Base-by-base conservation (phyloP, 2,329 filamentous ascomycete species). In the Colletotrichum limetticola region DNA sequence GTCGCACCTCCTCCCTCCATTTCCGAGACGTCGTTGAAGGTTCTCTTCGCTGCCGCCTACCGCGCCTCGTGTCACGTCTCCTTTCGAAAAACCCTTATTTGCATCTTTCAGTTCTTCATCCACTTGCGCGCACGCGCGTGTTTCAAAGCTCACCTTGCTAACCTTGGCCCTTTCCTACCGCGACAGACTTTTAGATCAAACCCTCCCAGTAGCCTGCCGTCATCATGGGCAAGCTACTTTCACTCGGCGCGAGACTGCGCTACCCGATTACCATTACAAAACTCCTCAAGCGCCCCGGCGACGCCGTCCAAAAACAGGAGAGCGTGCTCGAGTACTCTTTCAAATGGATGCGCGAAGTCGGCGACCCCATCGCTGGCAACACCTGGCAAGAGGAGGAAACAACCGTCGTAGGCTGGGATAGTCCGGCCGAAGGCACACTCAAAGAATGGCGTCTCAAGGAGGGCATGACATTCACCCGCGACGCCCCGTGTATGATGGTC, bases 221-320 rank as follows among this genome's bases (percentile, higher is more conserved):
- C 76, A 82, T 71, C 74, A 85, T 87, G 85, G 83, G 82, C 66
- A 87, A 87, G 77, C 81, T 80, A 74, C 81, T 92, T 70, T 85
- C 83, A 68, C 80, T 91, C 70, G 90, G 90, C 79, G 83, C 87
- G 77, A 87, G 90, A 83, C 90, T 98, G 77, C 93, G 93, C 83
- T 99, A 98, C 84, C 97, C 97, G 78, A 95, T 98, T 83, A 97
- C 93, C 77, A 92, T 99, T 83, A 95, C 92, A 78, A 93, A 94
- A 82, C 88, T 98, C 74, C 89, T 96, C 76, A 95, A 95, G 83
- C 85, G 88, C 76, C 89, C 90, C 24, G 93, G 94, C 82, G 94
- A 98, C 78, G 80, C 89, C 74, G 90, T 99, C 79, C 88, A 91
- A 78, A 93, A 93, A 82, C 87, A 94, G 79, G 93, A 95, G 78